phyloP scores from a whole-genome alignment of 192 early-diverging fungal genomes.

The Coemansia erecta region DNA sequence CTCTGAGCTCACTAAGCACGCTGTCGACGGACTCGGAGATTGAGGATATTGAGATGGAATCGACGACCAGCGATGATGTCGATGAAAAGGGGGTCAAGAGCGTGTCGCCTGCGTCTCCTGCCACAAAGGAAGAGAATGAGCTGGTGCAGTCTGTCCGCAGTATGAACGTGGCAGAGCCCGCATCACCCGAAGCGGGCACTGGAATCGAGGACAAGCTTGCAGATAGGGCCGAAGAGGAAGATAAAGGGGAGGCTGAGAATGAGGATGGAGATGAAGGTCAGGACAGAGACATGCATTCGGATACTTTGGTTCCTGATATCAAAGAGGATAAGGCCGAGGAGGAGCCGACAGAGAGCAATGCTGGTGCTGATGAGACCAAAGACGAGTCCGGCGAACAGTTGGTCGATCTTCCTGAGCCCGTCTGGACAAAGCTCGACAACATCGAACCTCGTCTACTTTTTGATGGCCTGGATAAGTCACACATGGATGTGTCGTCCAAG shows the following conservation, averaged over 20 bases:
- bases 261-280: not conserved
- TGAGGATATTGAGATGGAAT: constrained; percentile 2
- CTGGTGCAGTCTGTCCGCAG: too few relatives aligned
- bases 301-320: not conserved
- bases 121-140: too few relatives aligned
- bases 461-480: not conserved
- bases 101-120: too few relatives aligned
- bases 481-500: not conserved
- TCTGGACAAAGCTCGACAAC: constrained; percentile 1
- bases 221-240: too few relatives aligned
- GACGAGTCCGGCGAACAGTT: too few relatives aligned
- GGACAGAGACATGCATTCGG: not conserved
- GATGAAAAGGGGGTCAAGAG: too few relatives aligned
- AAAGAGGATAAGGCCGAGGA: too few relatives aligned
- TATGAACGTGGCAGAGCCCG: too few relatives aligned
- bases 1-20: constrained; percentile 39
- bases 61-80: too few relatives aligned
- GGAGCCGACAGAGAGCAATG: not conserved
- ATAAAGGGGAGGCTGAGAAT: not conserved
- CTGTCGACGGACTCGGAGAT: constrained; percentile 22
- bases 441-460: not conserved
- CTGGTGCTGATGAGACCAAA: not conserved
- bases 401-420: not conserved
- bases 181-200: not conserved
- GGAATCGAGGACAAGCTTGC: not conserved